Evolutionary conservation across 2,329 filamentous ascomycete genomes (phyloP), one percentile per base, ranked within the genome.

Genomic region (Falciphora oryzae): DNA sequence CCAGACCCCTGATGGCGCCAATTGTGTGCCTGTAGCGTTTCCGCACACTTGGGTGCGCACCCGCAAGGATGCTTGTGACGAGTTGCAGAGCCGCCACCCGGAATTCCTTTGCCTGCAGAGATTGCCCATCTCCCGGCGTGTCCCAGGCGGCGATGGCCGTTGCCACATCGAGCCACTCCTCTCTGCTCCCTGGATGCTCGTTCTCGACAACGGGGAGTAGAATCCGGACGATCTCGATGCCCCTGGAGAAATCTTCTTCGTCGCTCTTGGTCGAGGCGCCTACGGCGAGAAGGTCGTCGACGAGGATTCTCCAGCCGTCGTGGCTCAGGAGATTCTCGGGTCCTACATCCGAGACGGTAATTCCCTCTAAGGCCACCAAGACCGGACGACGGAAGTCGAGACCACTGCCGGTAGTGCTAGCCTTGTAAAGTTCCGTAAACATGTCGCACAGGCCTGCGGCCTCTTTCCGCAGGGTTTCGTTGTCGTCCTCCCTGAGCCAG

Each of bases 401-500:
- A 53, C 70, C 73, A 1, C 70, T 64, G 5, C 68, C 65, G 25
- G 64, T 38, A 29, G 64, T 29, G 31, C 68, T 63, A 31, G 44
- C 29, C 2, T 77, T 77, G 72, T 90, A 90, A 0, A 90, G 75
- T 16, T 88, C 85, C 63, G 89, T 71, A 38, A 90, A 78, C 78
- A 90, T 83, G 68, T 90, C 88, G 66, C 80, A 81, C 62, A 90
- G 73, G 0, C 85, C 86, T 0, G 81, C 79, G 14, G 81, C 82
- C 69, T 88, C 83, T 61, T 77, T 81, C 14, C 86, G 77, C 56
- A 90, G 71, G 10, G 77, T 74, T 18, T 86, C 82, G 57, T 85
- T 86, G 57, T 90, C 87, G 65, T 91, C 88, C 67, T 91, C 88
- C 10, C 85, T 79, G n/a, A 90, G 76, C 89, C 89, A 91, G 25